Percentiles rank a stretch among this genome's conserved stretches.
Evolutionary conservation across 768 basidiomycete species (phyloP).

Genomic region (Austroboletus festivus): DNA sequence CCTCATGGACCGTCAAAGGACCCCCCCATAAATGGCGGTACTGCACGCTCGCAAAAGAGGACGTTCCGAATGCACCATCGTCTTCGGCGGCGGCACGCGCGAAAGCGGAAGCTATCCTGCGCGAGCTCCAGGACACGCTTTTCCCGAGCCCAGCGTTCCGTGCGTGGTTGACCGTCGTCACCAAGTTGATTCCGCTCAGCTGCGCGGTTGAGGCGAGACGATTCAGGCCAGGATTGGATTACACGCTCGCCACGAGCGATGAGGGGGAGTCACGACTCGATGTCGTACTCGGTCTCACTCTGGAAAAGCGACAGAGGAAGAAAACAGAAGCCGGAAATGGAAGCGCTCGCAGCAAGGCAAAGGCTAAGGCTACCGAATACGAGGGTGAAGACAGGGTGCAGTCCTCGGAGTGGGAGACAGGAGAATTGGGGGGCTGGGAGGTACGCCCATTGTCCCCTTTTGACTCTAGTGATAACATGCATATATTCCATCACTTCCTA

Average conservation of each 20-base stretch:
- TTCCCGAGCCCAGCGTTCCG: conserved; percentile 82
- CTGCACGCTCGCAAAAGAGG: conserved; percentile 49
- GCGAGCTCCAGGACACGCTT: conserved; percentile 66
- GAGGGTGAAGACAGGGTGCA: conserved; percentile 29
- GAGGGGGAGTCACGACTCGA: conserved; percentile 81
- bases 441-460: conserved; percentile 36
- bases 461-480: too few species aligned
- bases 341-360: conserved; percentile 26
- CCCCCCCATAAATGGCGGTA: conserved; percentile 97
- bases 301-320: conserved; percentile 39
- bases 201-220: conserved; percentile 78
- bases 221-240: conserved; percentile 91
- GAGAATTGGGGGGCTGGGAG: conserved; percentile 94
- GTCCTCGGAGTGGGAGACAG: conserved; percentile 58
- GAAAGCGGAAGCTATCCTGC: conserved; percentile 21
- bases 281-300: conserved; percentile 83
- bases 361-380: conserved; percentile 17
- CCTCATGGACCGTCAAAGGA: conserved; percentile 70
- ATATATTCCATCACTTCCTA: neutral
- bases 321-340: conserved; percentile 12
- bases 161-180: conserved; percentile 80
- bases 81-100: conserved; percentile 6
- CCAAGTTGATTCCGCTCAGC: conserved; percentile 66
- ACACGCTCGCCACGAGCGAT: conserved; percentile 88
- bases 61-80: neutral